Evolutionary conservation across 345 rosid genomes (phyloP), one percentile per base, ranked within the genome.

Genomic region (Eutrema japonicum): DNA sequence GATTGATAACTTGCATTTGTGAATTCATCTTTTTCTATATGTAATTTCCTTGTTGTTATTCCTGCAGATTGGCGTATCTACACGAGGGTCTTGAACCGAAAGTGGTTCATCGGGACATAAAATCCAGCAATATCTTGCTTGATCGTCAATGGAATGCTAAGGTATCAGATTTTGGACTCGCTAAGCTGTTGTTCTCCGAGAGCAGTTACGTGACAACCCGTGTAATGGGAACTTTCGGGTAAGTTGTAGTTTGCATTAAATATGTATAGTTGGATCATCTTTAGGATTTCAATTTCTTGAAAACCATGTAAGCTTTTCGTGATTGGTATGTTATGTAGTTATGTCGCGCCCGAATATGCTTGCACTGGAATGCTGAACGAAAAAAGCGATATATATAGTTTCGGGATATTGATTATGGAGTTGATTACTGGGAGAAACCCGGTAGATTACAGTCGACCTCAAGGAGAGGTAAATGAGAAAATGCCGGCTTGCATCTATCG

Each of bases 41-140:
- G 49, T 59, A 37, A 58, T 62, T 41, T 46, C 1, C 8, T 53
- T 32, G 14, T 14, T 64, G 41, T 10, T 50, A 0, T 57, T 49
- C 2, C 73, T 47, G 64, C 83, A 93, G 98, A 68, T 83, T 94
- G 84, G 98, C 98, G 30, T 94, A 94, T 77, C 95, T 94, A 68
- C 98, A 94, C 14, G 98, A 94, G 74, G 98, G 98, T 73, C 97
- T 94, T 68, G 98, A 94, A 81, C 98, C 98, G 0, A 94, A 94
- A 79, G 98, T 94, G 18, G 98, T 94, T 67, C 98, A 94, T 43
- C 83, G 97, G 27, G 98, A 94, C 75, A 88, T 94, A 41, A 94
- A 94, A 76, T 89, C 97, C 42, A 85, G 95, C 65, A 94, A 94
- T 83, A 89, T 94, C 68, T 80, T 94, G 64, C 87, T 94, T 61